A percentile compares a stretch with the other conserved stretches of the same genome.
Evolutionary conservation across 805 yeast species (phyloP).

Genomic region (Candida nitratophila): DNA sequence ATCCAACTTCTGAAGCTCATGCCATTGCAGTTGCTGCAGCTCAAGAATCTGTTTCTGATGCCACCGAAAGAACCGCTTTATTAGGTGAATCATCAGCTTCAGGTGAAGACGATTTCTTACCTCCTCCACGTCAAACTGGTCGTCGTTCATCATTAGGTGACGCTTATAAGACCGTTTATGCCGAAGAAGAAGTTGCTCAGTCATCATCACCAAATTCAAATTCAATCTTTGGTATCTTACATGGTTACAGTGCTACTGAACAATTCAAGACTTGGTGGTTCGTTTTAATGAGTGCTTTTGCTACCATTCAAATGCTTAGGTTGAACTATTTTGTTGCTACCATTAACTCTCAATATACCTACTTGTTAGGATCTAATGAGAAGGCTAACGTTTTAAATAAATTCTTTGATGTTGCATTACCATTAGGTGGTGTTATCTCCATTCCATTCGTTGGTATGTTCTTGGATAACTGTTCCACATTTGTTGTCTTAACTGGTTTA

Average conservation of each 20-base stretch:
- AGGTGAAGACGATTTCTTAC: conserved; percentile 4
- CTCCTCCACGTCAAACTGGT: conserved; percentile 12
- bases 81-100: conserved; percentile 13
- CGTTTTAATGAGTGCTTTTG: conserved; percentile 37
- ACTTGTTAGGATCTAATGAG: conserved; percentile 31
- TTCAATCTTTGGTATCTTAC: conserved; percentile 47
- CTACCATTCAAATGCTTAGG: conserved; percentile 52
- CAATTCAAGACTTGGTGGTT: conserved; percentile 51
- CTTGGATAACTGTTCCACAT: conserved; percentile 42
- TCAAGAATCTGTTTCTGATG: conserved; percentile 15
- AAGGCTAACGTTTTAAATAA: conserved; percentile 35
- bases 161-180: conserved; percentile 47
- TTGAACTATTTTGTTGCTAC: conserved; percentile 55
- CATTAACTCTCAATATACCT: conserved; percentile 46
- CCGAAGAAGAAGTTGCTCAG: conserved; percentile 38
- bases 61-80: conserved; percentile 15
- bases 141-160: conserved; percentile 52
- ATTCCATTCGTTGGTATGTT: conserved; percentile 48
- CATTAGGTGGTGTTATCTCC: conserved; percentile 48
- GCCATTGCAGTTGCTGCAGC: conserved; percentile 20
- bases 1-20: conserved; percentile 21
- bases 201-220: conserved; percentile 27
- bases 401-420: conserved; percentile 46
- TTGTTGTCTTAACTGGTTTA: conserved; percentile 33
- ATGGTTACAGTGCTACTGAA: conserved; percentile 40